These are phyloP conservation scores for Alternaria sp. DNA, from an alignment of 2,329 filamentous ascomycete species.

Conservation along the genomic window DNA sequence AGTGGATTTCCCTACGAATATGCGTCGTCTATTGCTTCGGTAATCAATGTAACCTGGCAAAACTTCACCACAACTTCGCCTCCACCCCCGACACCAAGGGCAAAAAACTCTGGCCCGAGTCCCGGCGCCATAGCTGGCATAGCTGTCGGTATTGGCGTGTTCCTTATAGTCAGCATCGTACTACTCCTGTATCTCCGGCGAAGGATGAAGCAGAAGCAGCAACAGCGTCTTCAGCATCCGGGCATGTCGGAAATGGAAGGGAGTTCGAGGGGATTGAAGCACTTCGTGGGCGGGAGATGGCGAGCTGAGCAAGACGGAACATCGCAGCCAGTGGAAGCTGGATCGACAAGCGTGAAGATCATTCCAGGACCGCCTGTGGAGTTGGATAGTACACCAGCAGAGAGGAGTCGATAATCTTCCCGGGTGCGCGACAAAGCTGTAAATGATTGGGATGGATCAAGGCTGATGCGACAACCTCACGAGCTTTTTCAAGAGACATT, in stretches of 20 bases:
- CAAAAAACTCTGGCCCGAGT: no score
- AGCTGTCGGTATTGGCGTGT: not conserved
- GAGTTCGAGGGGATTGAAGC: not conserved
- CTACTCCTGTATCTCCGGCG: not conserved
- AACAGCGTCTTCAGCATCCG: no score
- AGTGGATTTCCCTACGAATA: no score
- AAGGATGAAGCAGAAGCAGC: not conserved
- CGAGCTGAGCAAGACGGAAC: not conserved
- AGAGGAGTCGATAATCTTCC: not conserved
- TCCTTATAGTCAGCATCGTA: not conserved
- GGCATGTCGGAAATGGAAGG: not conserved
- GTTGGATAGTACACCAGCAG: not conserved
- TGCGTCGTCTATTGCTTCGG: no score
- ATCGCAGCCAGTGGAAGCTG: not conserved
- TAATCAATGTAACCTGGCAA: no score
- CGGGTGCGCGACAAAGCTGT: not conserved
- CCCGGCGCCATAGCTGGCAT: not conserved
- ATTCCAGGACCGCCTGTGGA: not conserved
- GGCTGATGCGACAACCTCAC: fast-evolving
- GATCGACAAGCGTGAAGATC: not conserved
- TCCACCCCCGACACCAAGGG: no score
- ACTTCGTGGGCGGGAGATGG: not conserved
- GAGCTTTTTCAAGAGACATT: no score
- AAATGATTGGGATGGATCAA: not conserved
- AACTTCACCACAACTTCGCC: no score